Base-by-base conservation (phyloP, 805 yeast genomes). In the Cephaloascus fragrans region DNA sequence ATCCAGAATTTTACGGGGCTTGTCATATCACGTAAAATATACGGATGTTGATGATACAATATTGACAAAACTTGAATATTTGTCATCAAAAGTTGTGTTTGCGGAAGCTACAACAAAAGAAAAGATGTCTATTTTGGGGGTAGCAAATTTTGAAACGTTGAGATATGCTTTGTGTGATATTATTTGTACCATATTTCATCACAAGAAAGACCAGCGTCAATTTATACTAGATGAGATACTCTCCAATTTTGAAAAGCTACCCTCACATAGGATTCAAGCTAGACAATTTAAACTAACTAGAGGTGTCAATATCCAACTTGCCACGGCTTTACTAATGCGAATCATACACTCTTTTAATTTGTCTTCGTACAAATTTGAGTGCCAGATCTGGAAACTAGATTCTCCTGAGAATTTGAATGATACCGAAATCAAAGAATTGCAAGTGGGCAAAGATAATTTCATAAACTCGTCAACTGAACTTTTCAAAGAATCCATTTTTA, bases 181-280 rank as follows among this genome's bases (percentile, higher is more conserved):
- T 29, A 34, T 61, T 15, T 49, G 53, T 14, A 39, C 60, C 4
- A 58, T 77, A 9, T 77, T 73, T 49, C 48, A 51, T 28, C 52
- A 49, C 16, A 51, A 65, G 37, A 56, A 61, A 1, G 71, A 67
- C 32, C 94, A 86, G 48, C 59, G 83, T 40, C 56, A 57, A 1
- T 81, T 79, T 49, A 66, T 86, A 4, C 47, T 84, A 5, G 71
- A 71, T 39, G 93, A 86, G 51, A 47, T 83, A 2, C 47, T 81
- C 10, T 56, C 68, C 2, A 71, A 70, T 39, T 57, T 78, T 39
- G 75, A 72, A 36, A 65, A 61, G 18, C 47, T 79, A 3, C 73
- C 83, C 0, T 55, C 59, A 0, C 62, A 64, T 20, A 77, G 73
- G 45, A 33, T 54, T 0, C 41, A 47, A 3, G 65, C 78, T 0